A percentile compares a stretch with the other conserved stretches of the same genome.
Conservation (phyloP, 345 rosid species). For the Lumnitzera racemosa region DNA sequence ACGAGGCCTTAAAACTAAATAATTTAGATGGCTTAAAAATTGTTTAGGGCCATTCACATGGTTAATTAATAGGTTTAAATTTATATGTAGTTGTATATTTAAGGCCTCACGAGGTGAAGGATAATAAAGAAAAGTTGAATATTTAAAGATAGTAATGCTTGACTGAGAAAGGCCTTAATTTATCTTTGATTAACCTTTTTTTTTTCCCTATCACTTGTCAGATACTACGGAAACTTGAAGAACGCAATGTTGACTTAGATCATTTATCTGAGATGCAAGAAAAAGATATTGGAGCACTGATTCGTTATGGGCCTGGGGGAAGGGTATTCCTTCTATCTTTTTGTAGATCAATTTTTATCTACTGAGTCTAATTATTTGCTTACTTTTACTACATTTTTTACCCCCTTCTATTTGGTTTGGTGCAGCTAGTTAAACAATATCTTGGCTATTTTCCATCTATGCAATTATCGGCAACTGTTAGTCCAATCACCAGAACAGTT, state of each 20-base stretch:
- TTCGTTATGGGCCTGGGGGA: slow-evolving; percentile 93
- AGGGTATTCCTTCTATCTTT: slow-evolving; percentile 36
- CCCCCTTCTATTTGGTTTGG: background rate
- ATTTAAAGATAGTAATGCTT: too few relatives aligned
- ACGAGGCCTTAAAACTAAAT: too few relatives aligned
- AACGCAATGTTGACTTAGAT: slow-evolving; percentile 75
- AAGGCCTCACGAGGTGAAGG: too few relatives aligned
- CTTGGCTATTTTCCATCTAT: slow-evolving; percentile 79
- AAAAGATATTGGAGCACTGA: slow-evolving; percentile 84
- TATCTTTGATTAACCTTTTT: background rate
- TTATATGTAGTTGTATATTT: too few relatives aligned
- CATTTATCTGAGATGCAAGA: slow-evolving; percentile 88
- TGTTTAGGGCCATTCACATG: too few relatives aligned
- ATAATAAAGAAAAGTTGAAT: too few relatives aligned
- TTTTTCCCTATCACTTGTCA: slow-evolving; percentile 9
- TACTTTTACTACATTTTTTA: background rate
- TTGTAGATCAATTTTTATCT: background rate
- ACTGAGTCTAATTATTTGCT: background rate
- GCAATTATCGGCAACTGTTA: slow-evolving; percentile 75
- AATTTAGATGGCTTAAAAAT: too few relatives aligned
- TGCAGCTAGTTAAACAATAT: slow-evolving; percentile 80
- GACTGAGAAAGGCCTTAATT: too few relatives aligned
- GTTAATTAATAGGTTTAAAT: too few relatives aligned
- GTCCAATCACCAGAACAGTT: slow-evolving; percentile 98
- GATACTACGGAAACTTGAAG: slow-evolving; percentile 96